Evolutionary conservation across 805 yeast species (phyloP).

Genomic region (Wickerhamiella vanderwaltii): DNA sequence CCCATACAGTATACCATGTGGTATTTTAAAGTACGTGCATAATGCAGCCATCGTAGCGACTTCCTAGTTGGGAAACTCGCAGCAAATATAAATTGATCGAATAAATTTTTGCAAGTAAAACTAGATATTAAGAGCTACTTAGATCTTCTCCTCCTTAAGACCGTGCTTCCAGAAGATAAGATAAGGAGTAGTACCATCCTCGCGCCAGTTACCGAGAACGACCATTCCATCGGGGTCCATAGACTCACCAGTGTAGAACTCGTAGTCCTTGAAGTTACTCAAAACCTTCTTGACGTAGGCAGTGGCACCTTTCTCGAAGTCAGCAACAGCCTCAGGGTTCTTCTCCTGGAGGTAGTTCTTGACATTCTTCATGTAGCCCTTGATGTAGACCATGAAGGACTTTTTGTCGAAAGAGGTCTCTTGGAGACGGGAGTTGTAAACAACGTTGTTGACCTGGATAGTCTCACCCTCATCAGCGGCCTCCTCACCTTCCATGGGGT

Average conservation of each 20-base stretch:
- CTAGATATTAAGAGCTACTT: constrained; percentile 36
- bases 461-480: constrained; percentile 76
- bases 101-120: too few relatives aligned
- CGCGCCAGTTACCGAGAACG: constrained; percentile 97
- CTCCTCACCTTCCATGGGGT: constrained; percentile 89
- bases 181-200: constrained; percentile 96
- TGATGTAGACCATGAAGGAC: constrained; percentile 91
- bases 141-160: constrained; percentile 77
- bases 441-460: constrained; percentile 94
- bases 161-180: constrained; percentile 99
- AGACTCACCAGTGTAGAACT: constrained; percentile 98
- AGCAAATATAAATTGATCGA: too few relatives aligned
- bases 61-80: too few relatives aligned
- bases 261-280: constrained; percentile 97
- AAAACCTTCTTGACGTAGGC: constrained; percentile 92
- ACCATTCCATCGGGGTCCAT: constrained; percentile 99
- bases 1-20: too few relatives aligned
- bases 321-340: constrained; percentile 75
- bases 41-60: too few relatives aligned
- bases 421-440: constrained; percentile 96
- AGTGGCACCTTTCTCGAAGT: constrained; percentile 95
- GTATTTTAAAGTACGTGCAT: too few relatives aligned
- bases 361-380: constrained; percentile 96
- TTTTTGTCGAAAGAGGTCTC: constrained; percentile 95
- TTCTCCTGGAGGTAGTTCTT: constrained; percentile 83